These are phyloP conservation scores for Cystobasidium tubakii DNA, from an alignment of 768 basidiomycete species.

Conservation along the genomic window DNA sequence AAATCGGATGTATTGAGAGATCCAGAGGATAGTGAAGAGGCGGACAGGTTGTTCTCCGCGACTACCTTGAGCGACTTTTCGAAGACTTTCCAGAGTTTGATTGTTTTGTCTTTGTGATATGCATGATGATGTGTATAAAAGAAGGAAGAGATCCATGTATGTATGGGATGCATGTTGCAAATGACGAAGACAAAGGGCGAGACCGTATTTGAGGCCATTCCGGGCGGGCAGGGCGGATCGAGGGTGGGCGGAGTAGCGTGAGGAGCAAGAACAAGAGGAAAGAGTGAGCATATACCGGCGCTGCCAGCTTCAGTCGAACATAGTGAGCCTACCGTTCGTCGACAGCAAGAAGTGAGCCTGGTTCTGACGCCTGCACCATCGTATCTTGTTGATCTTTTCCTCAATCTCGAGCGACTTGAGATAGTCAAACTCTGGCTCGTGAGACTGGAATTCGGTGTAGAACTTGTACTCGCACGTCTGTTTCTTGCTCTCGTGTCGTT, in stretches of 20 bases:
- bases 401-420: conserved; percentile 99
- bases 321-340: conserved; percentile 87
- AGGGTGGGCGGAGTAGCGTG: neutral
- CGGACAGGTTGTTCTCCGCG: conserved; percentile 87
- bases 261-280: neutral
- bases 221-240: neutral
- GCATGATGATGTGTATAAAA: neutral
- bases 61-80: conserved; percentile 94
- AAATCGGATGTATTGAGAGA: conserved; percentile 54
- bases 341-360: conserved; percentile 92
- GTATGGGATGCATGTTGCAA: neutral
- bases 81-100: conserved; percentile 99
- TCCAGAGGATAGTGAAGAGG: conserved; percentile 53
- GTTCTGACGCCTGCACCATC: conserved; percentile 98
- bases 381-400: conserved; percentile 99
- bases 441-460: conserved; percentile 99
- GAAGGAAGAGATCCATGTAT: neutral
- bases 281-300: too few relatives aligned
- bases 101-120: conserved; percentile 80
- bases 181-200: neutral
- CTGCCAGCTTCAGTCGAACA: too few relatives aligned
- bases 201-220: neutral
- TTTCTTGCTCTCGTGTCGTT: conserved; percentile 98
- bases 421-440: conserved; percentile 99
- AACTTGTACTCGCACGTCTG: conserved; percentile 99